phyloP scores from a whole-genome alignment of 1,139 yeast genomes.

The Magnusiomyces ingens region DNA sequence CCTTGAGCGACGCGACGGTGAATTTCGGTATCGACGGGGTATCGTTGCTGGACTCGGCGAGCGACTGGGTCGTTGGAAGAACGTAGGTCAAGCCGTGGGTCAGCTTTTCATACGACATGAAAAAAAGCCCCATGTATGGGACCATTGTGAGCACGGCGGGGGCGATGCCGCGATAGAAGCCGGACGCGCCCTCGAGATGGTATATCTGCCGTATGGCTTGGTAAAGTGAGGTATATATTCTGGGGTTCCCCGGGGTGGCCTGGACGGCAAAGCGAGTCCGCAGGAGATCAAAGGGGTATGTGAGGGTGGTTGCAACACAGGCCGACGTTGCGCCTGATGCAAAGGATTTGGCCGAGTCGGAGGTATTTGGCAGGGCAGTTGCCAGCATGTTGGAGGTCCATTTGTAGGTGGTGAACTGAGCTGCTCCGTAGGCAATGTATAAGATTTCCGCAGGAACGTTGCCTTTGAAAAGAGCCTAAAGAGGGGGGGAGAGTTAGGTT shows the following conservation, averaged over 20 bases:
- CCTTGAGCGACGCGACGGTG: neutral
- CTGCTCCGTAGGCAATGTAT: conserved; percentile 78
- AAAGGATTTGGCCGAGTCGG: conserved; percentile 44
- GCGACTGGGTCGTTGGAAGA: conserved; percentile 7
- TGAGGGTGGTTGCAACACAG: conserved; percentile 55
- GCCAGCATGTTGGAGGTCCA: conserved; percentile 42
- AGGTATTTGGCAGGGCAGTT: conserved; percentile 23
- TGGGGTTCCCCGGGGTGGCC: conserved; percentile 35
- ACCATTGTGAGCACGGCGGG: conserved; percentile 62
- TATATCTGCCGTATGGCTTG: conserved; percentile 41
- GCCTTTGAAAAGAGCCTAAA: conserved; percentile 88
- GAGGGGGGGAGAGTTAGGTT: too few species aligned
- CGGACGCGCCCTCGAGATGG: conserved; percentile 45
- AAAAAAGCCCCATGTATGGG: conserved; percentile 61
- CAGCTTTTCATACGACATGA: conserved; percentile 51
- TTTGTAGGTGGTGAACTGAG: conserved; percentile 73
- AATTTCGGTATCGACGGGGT: conserved; percentile 6
- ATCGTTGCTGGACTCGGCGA: neutral
- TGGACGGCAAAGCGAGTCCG: conserved; percentile 69
- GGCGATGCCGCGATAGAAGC: conserved; percentile 56
- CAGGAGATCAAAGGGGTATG: conserved; percentile 85
- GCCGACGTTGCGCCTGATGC: conserved; percentile 78
- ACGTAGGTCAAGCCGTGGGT: conserved; percentile 14
- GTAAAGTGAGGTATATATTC: conserved; percentile 44
- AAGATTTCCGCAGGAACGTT: conserved; percentile 85